These are phyloP conservation scores for Candida dajiaensis DNA, from an alignment of 805 yeast genomes.

Conservation along the genomic window DNA sequence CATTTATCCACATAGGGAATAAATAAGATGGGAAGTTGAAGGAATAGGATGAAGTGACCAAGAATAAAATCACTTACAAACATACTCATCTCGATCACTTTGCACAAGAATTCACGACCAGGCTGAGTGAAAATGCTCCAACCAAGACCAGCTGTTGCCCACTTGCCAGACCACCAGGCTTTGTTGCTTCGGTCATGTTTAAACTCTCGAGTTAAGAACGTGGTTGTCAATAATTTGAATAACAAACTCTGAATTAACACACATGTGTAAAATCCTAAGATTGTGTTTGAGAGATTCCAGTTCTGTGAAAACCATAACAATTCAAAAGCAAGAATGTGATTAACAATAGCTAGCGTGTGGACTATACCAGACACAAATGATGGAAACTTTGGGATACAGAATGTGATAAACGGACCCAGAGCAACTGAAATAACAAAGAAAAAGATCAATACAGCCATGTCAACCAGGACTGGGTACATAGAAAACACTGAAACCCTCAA, in stretches of 20 bases:
- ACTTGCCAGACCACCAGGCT: slow-evolving; percentile 71
- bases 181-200: slow-evolving; percentile 46
- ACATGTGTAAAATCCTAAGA: slow-evolving; percentile 49
- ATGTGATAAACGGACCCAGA: slow-evolving; percentile 42
- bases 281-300: slow-evolving; percentile 45
- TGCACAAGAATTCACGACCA: slow-evolving; percentile 49
- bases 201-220: slow-evolving; percentile 50
- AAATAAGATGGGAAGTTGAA: slow-evolving; percentile 47
- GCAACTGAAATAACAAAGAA: slow-evolving; percentile 37
- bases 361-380: slow-evolving; percentile 42
- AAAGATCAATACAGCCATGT: slow-evolving; percentile 33
- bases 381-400: slow-evolving; percentile 37
- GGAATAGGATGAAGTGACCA: slow-evolving; percentile 45
- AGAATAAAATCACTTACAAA: slow-evolving; percentile 49
- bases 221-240: slow-evolving; percentile 38
- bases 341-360: slow-evolving; percentile 42
- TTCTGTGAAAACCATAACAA: slow-evolving; percentile 50
- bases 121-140: slow-evolving; percentile 52
- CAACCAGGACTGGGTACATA: slow-evolving; percentile 41
- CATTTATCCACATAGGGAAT: slow-evolving; percentile 52
- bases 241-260: slow-evolving; percentile 43
- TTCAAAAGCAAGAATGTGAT: slow-evolving; percentile 45
- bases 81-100: slow-evolving; percentile 48
- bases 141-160: slow-evolving; percentile 53
- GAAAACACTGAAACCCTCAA: slow-evolving; percentile 40